Conservation (phyloP, 169 alveolate genomes). For the Babesia bigemina region DNA sequence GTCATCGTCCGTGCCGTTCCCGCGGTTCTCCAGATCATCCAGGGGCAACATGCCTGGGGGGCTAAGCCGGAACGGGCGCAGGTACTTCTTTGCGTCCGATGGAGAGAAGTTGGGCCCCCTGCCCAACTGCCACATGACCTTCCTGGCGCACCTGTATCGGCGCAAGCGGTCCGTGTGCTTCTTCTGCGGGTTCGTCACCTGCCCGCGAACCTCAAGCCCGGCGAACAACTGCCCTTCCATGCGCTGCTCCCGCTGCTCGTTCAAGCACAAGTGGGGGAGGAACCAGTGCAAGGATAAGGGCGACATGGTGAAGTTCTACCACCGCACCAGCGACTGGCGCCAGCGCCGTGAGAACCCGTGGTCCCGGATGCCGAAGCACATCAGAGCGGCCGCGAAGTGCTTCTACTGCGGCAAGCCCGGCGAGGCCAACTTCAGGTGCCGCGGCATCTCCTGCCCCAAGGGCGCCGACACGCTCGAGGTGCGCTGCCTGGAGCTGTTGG, state of each 20-base stretch:
- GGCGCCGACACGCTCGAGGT: slow-evolving; percentile 41
- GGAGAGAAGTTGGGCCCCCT: background rate
- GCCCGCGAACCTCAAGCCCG: slow-evolving; percentile 41
- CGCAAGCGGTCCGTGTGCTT: slow-evolving; percentile 59
- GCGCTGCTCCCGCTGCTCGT: slow-evolving; percentile 50
- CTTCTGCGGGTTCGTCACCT: slow-evolving; percentile 53
- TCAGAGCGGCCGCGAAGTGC: slow-evolving; percentile 20
- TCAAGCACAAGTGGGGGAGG: slow-evolving; percentile 49
- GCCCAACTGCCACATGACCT: slow-evolving; percentile 20
- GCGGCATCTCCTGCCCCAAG: slow-evolving; percentile 47
- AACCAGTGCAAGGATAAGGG: slow-evolving; percentile 55
- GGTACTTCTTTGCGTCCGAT: slow-evolving; percentile 45
- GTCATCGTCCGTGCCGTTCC: slow-evolving; percentile 60
- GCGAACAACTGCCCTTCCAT: slow-evolving; percentile 32
- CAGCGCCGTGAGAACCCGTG: slow-evolving; percentile 42
- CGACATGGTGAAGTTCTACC: slow-evolving; percentile 28
- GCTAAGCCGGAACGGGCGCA: slow-evolving; percentile 30
- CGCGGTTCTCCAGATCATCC: slow-evolving; percentile 35
- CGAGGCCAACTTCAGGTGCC: slow-evolving; percentile 61
- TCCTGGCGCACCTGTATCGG: slow-evolving; percentile 58
- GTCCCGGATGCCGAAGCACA: slow-evolving; percentile 29
- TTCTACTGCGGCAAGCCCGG: slow-evolving; percentile 62
- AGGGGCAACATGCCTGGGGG: slow-evolving; percentile 56
- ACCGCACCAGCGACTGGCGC: slow-evolving; percentile 56
- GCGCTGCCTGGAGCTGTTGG: slow-evolving; percentile 61